Evolutionary conservation across 2,329 filamentous ascomycete genomes (phyloP), one percentile per base, ranked within the genome.

Genomic region (Lanzia echinophila): DNA sequence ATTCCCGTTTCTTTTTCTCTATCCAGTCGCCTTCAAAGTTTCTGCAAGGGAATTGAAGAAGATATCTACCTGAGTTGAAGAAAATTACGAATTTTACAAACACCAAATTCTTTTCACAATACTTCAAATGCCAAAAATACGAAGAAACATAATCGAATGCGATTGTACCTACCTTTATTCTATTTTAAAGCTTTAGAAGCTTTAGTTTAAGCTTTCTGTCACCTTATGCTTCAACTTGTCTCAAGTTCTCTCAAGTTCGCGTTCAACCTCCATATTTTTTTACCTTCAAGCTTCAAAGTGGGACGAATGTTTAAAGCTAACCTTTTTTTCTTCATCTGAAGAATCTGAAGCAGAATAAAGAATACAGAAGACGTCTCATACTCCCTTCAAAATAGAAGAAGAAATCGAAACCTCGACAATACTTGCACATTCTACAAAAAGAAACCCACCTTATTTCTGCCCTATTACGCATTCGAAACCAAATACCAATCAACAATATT

Each of bases 171-270:
- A n/a, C n/a, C 4, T 28, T 28, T 28, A 4, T 8, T 8, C 24
- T 8, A 28, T 28, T 28, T 28, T 28, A 28, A 28, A 28, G 24
- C 15, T 44, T 20, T 13, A 19, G 32, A 52, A 38, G 42, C 50
- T 31, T 53, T 39, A 51, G 47, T 45, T 62, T 63, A 59, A 63
- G 63, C 61, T 62, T 63, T 64, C 60, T 60, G 60, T 62, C 62
- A 60, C 57, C 57, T 60, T 56, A 47, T 64, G 59, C 61, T 60
- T 62, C 59, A 60, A 39, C 50, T 42, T 62, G 62, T 63, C 62
- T 64, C 61, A 64, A 54, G 41, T 58, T 46, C 41, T 28, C 24
- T 28, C 8, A 3, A 15, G n/a, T 20, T 56, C 56, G 56, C 59
- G 50, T 60, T n/a, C 48, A 44, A 56, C 55, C 50, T 61, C 53